These are phyloP conservation scores for Cladosporium sp. DNA, from an alignment of 2,329 filamentous ascomycete species.

Conservation along the genomic window DNA sequence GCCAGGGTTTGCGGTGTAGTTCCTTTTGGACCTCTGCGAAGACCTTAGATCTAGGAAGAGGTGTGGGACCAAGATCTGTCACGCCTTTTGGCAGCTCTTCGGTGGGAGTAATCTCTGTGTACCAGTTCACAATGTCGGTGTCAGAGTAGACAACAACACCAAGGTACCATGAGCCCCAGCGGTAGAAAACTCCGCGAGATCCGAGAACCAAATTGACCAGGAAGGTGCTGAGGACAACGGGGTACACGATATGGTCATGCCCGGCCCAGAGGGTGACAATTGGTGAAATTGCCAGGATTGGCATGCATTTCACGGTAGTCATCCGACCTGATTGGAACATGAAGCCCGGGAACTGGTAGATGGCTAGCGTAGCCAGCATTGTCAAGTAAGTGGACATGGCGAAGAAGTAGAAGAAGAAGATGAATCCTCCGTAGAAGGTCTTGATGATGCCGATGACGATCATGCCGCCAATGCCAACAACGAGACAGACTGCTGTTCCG, in stretches of 20 bases:
- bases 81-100: conserved; percentile 40
- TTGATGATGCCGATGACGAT: conserved; percentile 43
- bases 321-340: conserved; percentile 55
- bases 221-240: conserved; percentile 52
- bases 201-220: conserved; percentile 49
- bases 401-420: conserved; percentile 58
- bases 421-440: conserved; percentile 44
- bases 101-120: conserved; percentile 29
- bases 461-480: conserved; percentile 43
- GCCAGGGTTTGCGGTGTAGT: conserved; percentile 40
- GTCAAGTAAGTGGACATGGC: conserved; percentile 57
- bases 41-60: conserved; percentile 44
- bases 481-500: conserved; percentile 44
- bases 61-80: conserved; percentile 47
- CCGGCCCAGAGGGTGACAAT: conserved; percentile 52
- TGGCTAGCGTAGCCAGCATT: conserved; percentile 47
- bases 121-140: conserved; percentile 49
- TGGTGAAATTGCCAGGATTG: conserved; percentile 54
- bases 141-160: conserved; percentile 49
- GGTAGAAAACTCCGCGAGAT: conserved; percentile 50
- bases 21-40: conserved; percentile 44
- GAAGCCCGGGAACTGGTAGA: conserved; percentile 49
- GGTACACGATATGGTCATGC: conserved; percentile 54
- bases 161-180: conserved; percentile 58
- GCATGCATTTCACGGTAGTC: conserved; percentile 52